Evolutionary conservation across 768 basidiomycete genomes (phyloP), one percentile per base, ranked within the genome.

Genomic region (Dictyophora rubrovolvata): DNA sequence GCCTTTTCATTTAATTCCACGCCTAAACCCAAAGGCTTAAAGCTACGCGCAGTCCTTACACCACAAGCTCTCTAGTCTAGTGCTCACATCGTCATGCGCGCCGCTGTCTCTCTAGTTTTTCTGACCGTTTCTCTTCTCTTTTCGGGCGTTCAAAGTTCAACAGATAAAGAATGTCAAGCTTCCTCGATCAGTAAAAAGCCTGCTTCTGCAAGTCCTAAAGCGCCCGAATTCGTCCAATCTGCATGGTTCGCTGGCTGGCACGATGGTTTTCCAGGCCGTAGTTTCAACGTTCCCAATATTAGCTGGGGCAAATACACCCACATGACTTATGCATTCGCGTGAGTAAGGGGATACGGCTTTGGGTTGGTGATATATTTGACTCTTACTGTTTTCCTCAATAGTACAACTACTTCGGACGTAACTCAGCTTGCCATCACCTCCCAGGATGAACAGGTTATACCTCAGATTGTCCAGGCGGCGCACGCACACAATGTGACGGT

Each of bases 311-410:
- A 81, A 65, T 84, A 82, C 64, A 79, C 72, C 49, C 68, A 49
- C 62, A 34, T 28, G 37, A 22, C 50, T 12, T 90, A 85, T 69
- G 77, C 87, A 2, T 87, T 88, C 62, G 86, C 83, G 83, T 84
- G 63, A 71, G 79, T 79, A 48, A 3, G 6, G n/a, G 47, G n/a
- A n/a, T 6, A 21, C 36, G 14, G 2, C 21, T 18, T 9, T 16
- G n/a, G n/a, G n/a, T n/a, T n/a, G n/a, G n/a, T n/a, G 28, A 22
- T 21, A 18, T 37, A 22, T 22, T 33, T 8, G 12, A 21, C 48
- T 10, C 3, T 28, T 66, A 56, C 11, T 37, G 61, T 17, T 14
- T 11, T 1, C 33, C 22, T 56, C 17, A 46, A 34, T 48, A 77
- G 76, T 3, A 33, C 57, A 1, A 73, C 74, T 1, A 74, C 75